Evolutionary conservation across 2,329 filamentous ascomycete species (phyloP).

Genomic region (Akanthomyces dipterigenus): DNA sequence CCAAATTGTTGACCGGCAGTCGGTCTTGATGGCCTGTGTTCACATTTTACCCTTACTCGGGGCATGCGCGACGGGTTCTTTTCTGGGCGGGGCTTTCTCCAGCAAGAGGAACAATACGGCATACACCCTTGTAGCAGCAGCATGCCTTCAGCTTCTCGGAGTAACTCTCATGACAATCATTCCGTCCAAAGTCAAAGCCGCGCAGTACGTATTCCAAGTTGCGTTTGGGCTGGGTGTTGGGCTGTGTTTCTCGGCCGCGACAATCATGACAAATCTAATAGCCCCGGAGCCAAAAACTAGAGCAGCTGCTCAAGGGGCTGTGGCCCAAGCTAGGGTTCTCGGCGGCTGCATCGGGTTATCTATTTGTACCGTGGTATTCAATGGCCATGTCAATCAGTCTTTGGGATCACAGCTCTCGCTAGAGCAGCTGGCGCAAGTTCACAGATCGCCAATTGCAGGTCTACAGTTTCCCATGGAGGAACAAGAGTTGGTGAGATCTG

Average conservation of each 20-base stretch:
- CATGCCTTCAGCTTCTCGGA: slow-evolving; percentile 46
- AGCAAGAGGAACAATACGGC: slow-evolving; percentile 48
- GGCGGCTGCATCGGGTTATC: slow-evolving; percentile 55
- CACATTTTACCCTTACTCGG: slow-evolving; percentile 53
- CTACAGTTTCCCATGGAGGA: slow-evolving; percentile 27
- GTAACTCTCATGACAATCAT: slow-evolving; percentile 43
- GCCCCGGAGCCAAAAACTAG: slow-evolving; percentile 40
- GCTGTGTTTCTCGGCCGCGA: slow-evolving; percentile 49
- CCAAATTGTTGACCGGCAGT: slow-evolving; percentile 50
- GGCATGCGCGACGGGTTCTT: slow-evolving; percentile 49
- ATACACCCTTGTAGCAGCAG: slow-evolving; percentile 41
- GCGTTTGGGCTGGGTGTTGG: slow-evolving; percentile 55
- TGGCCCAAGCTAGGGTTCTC: slow-evolving; percentile 53
- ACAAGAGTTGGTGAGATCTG: slow-evolving; percentile 29
- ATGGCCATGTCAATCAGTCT: slow-evolving; percentile 33
- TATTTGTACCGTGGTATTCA: slow-evolving; percentile 53
- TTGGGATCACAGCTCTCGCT: slow-evolving; percentile 30
- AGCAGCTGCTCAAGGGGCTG: slow-evolving; percentile 52
- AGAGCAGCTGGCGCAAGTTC: slow-evolving; percentile 34
- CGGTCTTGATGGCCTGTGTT: slow-evolving; percentile 46
- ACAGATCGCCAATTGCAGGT: slow-evolving; percentile 36
- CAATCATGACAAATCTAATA: slow-evolving; percentile 51
- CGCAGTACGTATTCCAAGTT: slow-evolving; percentile 48
- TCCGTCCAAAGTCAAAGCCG: slow-evolving; percentile 24
- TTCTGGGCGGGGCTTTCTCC: slow-evolving; percentile 47